Base-by-base conservation (phyloP, 208 protist species). In the Trypanosoma caninum region DNA sequence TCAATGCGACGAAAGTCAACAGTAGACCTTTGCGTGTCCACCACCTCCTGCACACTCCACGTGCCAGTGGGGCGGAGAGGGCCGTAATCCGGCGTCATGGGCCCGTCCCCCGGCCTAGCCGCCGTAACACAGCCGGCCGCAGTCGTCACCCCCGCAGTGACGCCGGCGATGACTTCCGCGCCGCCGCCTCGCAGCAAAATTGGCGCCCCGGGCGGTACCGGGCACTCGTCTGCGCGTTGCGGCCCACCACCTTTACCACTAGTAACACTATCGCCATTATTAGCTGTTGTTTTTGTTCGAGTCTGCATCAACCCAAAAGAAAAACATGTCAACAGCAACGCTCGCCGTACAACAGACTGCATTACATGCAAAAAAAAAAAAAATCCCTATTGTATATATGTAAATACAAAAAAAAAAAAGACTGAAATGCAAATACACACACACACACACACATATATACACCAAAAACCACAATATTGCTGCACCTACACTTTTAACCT, bases 1-100 rank as follows among this genome's bases (percentile, higher is more conserved):
- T 94, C 88, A 54, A 94, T 94, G 31, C 80, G 81, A 20, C 84
- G 76, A 59, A 94, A 94, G 55, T 91, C 82, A 1, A 94, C 83
- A 40, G 79, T 91, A 30, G 80, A 79, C 53, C 86, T 82, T 23
- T 64, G 8, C 14, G 78, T 73, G 48, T 92, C 81, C 13, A 90
- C 20, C 35, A 94, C 78, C 22, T 94, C 88, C 22, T 91, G 74
- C 18, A 91, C 79, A 2, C 69, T 78, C 84, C 88, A 94, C 35
- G 92, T 54, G 2, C 88, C 84, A 0, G 82, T 89, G 6, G 78
- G 70, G 35, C 88, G 84, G 23, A 88, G 67, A 5, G 88, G 88
- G 9, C 83, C 83, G 59, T 94, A 86, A 59, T 94, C 87, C 13
- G 76, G 80, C 50, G 78, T 72, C 69, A 76, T 78, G 23, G 82